Evolutionary conservation across 257 asterid genomes (phyloP), one percentile per base, ranked within the genome.

Genomic region (Solanum chmielewskii): DNA sequence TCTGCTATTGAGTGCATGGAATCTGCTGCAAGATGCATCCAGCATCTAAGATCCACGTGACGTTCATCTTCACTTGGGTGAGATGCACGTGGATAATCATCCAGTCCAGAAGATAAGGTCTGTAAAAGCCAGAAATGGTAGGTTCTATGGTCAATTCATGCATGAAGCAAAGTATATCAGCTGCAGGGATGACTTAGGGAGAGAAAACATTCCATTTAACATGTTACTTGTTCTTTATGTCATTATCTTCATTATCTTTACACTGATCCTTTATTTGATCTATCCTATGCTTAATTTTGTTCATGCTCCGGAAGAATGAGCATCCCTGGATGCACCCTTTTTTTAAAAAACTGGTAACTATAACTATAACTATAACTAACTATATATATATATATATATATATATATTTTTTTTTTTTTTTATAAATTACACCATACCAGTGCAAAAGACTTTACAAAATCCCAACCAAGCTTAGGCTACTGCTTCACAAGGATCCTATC

Each of bases 21-120:
- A 91, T 95, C 98, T 85, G 99, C 98, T 76, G 99, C 98, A 91
- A 97, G 95, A 87, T 90, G 94, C 98, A 96, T 95, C 99, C 99
- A 97, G 92, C 99, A 97, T 91, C 99, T 93, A 91, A 97, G 99
- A 93, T 97, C 99, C 90, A 97, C 89, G 81, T 97, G 99, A 39
- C 98, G 97, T 89, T 97, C 99, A 85, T 95, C 99, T 86, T 92
- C 94, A 87, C 93, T 93, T 86, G 99, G 99, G 90, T 97, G 99
- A 85, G 99, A 96, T 88, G 99, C 99, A 84, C 99, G 98, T 71
- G 99, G 99, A 93, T 97, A 97, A 90, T 97, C 99, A 92, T 97
- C 99, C 90, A 97, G 89, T 84, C 99, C 99, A 93, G 99, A 96
- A 86, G 99, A 96, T 73, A 97, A 90, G 21, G 98, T 91, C 99